Evolutionary conservation across 225 moss, liverwort and hornwort genomes (phyloP).

Genomic region (Physcomitrium patens): DNA sequence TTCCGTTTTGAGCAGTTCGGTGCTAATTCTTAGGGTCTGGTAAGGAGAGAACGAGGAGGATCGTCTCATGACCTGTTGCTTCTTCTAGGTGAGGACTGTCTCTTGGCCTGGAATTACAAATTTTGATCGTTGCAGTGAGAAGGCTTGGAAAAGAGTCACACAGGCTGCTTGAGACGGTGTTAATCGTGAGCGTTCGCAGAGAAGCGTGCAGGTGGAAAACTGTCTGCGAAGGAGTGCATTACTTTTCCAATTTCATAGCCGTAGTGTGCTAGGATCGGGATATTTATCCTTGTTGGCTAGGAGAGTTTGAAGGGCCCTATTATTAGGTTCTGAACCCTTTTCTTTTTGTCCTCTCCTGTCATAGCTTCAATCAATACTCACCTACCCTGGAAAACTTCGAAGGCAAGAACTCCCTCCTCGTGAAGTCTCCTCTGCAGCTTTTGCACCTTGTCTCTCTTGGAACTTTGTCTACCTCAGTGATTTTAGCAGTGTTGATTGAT

Average conservation of each 20-base stretch:
- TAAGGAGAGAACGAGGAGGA: neutral
- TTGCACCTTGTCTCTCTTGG: neutral
- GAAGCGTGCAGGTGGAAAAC: conserved; percentile 11
- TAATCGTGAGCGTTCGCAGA: conserved; percentile 14
- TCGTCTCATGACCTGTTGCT: neutral
- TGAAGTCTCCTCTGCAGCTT: conserved; percentile 20
- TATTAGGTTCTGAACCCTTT: conserved; percentile 32
- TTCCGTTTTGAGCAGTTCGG: neutral
- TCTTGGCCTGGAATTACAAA: conserved; percentile 7
- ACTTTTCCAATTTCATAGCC: conserved; percentile 13
- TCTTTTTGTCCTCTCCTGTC: conserved; percentile 9
- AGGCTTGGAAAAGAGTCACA: neutral
- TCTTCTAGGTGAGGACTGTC: neutral
- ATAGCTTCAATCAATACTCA: neutral
- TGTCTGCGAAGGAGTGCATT: neutral
- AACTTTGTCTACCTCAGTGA: conserved; percentile 22
- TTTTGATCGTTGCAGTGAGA: conserved; percentile 4
- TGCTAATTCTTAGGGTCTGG: neutral
- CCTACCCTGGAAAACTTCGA: neutral
- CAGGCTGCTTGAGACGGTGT: neutral
- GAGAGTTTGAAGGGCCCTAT: conserved; percentile 13
- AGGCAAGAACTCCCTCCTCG: neutral
- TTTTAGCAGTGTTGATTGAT: conserved; percentile 18
- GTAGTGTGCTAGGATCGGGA: conserved; percentile 9
- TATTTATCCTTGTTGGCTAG: conserved; percentile 23